Evolutionary conservation across 2,329 filamentous ascomycete species (phyloP), one percentile per base, ranked within the genome.

Genomic region (Clarireedia sp.): DNA sequence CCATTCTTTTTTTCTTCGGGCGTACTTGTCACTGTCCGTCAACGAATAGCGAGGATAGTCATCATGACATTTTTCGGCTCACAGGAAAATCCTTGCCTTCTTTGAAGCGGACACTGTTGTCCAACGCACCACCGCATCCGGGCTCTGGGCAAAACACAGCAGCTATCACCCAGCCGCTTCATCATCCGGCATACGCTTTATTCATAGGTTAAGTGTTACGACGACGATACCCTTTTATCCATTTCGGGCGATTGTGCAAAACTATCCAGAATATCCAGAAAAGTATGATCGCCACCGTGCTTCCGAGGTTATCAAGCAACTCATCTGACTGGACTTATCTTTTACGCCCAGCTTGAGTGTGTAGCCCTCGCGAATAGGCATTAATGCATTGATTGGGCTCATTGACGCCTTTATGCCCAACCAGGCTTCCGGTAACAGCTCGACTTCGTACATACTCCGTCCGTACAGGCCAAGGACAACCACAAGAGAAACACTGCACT

Each of bases 331-430:
- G 17, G 1, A 41, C 38, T 36, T 19, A n/a, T 36, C 24, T 33
- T 43, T 33, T 40, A 33, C 45, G 45, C 45, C 45, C 45, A 47
- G 45, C 23, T 47, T 47, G 21, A 47, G 23, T 33, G 9, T 47
- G 26, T 16, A 26, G n/a, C 23, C 9, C 23, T 47, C 21, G 29
- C 29, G 10, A 52, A 37, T 23, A 52, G 51, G 51, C 51, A 21
- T 41, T 53, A 40, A 53, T 53, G 51, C 51, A 53, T 53, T 53
- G 41, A 53, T 53, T 48, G 51, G 51, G 43, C 29, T 53, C 37
- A 21, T 48, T 48, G 14, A 48, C 51, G 43, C 43, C n/a, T 53
- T 53, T 48, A 53, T 53, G 51, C 51, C 51, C 51, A 53, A 53
- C 33, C 43, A 48, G 44, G 19, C 41, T 23, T 37, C 24, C 21